Percentiles rank a stretch among this genome's conserved stretches.
Conservation (phyloP, 306 rosid genomes). For the Fagus sylvatica region DNA sequence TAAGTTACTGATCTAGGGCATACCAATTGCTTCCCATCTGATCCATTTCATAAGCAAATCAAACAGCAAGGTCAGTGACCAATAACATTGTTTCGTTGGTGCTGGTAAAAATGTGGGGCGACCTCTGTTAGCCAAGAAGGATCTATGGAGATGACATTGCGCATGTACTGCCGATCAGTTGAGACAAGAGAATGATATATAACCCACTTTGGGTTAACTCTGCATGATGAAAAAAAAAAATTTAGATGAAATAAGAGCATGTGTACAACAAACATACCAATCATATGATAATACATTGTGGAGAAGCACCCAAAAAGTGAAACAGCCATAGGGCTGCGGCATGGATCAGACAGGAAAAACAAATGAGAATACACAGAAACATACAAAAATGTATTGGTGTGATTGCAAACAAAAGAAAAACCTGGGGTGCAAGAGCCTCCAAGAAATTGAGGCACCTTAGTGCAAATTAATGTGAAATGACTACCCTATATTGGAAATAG, state of each 20-base stretch:
- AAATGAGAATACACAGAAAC: neutral
- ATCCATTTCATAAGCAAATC: neutral
- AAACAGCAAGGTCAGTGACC: slow-evolving; percentile 22
- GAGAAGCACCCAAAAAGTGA: too few relatives aligned
- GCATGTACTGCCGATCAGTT: slow-evolving; percentile 87
- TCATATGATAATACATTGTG: neutral
- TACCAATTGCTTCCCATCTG: neutral
- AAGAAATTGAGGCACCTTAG: neutral
- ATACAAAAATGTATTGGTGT: neutral
- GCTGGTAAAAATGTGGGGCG: slow-evolving; percentile 89
- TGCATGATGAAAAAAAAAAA: slow-evolving; percentile 34
- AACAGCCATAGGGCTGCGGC: neutral
- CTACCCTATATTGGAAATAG: neutral
- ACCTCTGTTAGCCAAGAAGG: slow-evolving; percentile 77
- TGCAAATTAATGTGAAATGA: neutral
- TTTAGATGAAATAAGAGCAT: slow-evolving; percentile 1
- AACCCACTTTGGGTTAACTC: slow-evolving; percentile 97
- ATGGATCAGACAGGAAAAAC: neutral
- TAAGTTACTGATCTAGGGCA: too few relatives aligned
- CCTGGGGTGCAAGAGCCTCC: neutral
- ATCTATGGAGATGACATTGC: slow-evolving; percentile 79
- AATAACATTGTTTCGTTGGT: slow-evolving; percentile 49
- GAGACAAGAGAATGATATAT: slow-evolving; percentile 75
- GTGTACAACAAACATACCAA: neutral
- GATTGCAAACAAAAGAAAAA: neutral